Evolutionary conservation across 345 rosid genomes (phyloP), one percentile per base, ranked within the genome.

Genomic region (Anastatica hierochuntica): DNA sequence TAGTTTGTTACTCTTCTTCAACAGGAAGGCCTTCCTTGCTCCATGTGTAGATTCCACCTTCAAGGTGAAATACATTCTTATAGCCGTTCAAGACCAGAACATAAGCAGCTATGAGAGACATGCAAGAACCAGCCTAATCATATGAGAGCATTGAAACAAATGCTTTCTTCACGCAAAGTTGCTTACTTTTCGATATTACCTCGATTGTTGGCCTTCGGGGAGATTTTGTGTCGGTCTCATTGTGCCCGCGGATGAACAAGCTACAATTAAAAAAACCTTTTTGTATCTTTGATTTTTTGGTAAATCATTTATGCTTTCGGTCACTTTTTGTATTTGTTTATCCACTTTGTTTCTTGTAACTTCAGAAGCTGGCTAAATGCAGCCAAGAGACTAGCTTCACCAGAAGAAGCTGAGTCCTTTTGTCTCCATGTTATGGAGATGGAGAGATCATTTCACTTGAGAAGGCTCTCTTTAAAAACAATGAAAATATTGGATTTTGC

Each of bases 21-120:
- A 73, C 31, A 14, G 96, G 96, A 62, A 84, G 72, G 40, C 74
- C 95, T 73, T 87, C 89, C 59, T 87, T 90, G 76, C 78, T 71
- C 95, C 98, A 84, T 49, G 71, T 26, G 66, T 80, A 76, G 40
- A 90, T 76, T 2, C 98, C 98, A 13, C 98, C 98, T 82, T 86
- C 96, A 57, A 90, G 76, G 76, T 87, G 90, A 67, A 69, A 90
- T 14, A 90, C 94, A 26, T 90, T 87, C 30, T 63, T 75, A 58
- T 74, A 90, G 37, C 95, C 98, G 61, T 87, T 84, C 15, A 90
- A 83, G 55, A 90, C 96, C 29, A 90, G 77, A 56, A 87, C 38
- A 70, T 87, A 90, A 33, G 98, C 98, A 56, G 98, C 98, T 69
- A 90, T 90, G 49, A 90, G 79, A 52, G 98, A 90, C n/a, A n/a